These are phyloP conservation scores for Cladorrhinum samala DNA, from an alignment of 495 filamentous ascomycete genomes.

Conservation along the genomic window DNA sequence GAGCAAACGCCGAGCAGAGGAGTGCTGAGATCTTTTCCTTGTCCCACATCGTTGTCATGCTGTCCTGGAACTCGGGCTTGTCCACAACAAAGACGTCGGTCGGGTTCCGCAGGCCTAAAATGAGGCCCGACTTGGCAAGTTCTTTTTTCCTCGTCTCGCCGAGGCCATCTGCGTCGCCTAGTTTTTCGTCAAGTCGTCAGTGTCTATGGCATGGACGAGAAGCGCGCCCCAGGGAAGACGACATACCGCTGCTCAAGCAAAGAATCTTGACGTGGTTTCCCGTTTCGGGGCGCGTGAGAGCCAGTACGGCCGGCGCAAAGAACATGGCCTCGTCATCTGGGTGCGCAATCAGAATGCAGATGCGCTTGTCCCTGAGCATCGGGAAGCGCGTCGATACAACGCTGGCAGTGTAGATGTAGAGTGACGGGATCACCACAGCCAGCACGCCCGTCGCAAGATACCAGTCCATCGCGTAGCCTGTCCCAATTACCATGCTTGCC, in stretches of 20 bases:
- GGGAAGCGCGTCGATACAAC: slow-evolving; percentile 56
- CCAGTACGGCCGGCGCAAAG: slow-evolving; percentile 82
- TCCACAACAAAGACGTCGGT: slow-evolving; percentile 80
- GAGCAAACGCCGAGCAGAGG: slow-evolving; percentile 63
- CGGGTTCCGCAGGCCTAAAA: slow-evolving; percentile 64
- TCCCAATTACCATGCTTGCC: neutral
- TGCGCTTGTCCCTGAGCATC: slow-evolving; percentile 66
- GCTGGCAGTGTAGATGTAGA: slow-evolving; percentile 56
- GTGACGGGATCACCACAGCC: slow-evolving; percentile 51
- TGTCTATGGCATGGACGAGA: neutral
- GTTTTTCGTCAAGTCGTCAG: neutral
- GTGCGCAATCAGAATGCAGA: slow-evolving; percentile 89
- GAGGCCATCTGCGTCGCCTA: slow-evolving; percentile 82
- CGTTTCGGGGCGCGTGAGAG: slow-evolving; percentile 62
- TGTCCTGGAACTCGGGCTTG: slow-evolving; percentile 75
- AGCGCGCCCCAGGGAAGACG: neutral
- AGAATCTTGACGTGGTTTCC: slow-evolving; percentile 91
- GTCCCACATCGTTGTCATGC: slow-evolving; percentile 73
- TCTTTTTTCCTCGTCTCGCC: slow-evolving; percentile 77
- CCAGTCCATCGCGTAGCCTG: slow-evolving; percentile 19
- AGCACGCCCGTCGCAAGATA: slow-evolving; percentile 35
- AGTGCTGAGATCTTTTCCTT: slow-evolving; percentile 59
- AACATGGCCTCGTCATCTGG: slow-evolving; percentile 99
- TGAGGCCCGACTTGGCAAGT: slow-evolving; percentile 66
- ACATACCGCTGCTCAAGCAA: slow-evolving; percentile 73